Percentiles rank a stretch among this genome's conserved stretches.
phyloP scores from a whole-genome alignment of 495 filamentous ascomycete species.

The Rostrohypoxylon terebratum region DNA sequence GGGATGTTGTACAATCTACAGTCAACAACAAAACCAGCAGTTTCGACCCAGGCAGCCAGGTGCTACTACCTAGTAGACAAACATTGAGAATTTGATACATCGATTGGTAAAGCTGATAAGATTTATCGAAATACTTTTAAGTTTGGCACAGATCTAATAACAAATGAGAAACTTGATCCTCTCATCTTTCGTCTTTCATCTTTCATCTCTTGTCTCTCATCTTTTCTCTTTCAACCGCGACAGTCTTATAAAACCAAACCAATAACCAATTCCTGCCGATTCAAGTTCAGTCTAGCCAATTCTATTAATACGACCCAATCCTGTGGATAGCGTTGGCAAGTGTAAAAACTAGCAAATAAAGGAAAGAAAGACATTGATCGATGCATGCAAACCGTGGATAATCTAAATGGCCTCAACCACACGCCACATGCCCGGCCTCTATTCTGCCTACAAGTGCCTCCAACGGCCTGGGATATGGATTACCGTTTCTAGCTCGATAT shows the following conservation, averaged over 20 bases:
- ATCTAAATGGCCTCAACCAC: slow-evolving; percentile 1
- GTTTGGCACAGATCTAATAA: not conserved
- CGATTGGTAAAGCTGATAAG: not conserved
- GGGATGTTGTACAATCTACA: not conserved
- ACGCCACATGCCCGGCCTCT: slow-evolving; percentile 7
- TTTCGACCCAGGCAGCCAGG: too few species aligned
- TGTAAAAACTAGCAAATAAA: slow-evolving; percentile 3
- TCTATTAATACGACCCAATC: slow-evolving; percentile 23
- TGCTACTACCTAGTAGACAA: not conserved
- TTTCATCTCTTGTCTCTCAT: not conserved
- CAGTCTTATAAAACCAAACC: not conserved
- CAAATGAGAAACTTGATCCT: slow-evolving; percentile 6
- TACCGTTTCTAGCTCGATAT: slow-evolving; percentile 10
- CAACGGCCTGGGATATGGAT: slow-evolving; percentile 9
- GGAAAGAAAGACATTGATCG: slow-evolving; percentile 18
- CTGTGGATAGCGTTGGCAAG: not conserved
- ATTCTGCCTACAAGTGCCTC: slow-evolving; percentile 6
- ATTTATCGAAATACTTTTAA: not conserved
- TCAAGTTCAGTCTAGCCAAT: not conserved
- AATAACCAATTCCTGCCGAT: not conserved
- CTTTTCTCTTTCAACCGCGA: not conserved
- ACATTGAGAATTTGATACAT: not conserved
- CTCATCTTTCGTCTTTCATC: not conserved
- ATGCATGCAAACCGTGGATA: slow-evolving; percentile 29
- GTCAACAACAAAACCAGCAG: not conserved